These are phyloP conservation scores for Elsinoe perseae DNA, from an alignment of 2,329 filamentous ascomycete genomes.

Conservation along the genomic window DNA sequence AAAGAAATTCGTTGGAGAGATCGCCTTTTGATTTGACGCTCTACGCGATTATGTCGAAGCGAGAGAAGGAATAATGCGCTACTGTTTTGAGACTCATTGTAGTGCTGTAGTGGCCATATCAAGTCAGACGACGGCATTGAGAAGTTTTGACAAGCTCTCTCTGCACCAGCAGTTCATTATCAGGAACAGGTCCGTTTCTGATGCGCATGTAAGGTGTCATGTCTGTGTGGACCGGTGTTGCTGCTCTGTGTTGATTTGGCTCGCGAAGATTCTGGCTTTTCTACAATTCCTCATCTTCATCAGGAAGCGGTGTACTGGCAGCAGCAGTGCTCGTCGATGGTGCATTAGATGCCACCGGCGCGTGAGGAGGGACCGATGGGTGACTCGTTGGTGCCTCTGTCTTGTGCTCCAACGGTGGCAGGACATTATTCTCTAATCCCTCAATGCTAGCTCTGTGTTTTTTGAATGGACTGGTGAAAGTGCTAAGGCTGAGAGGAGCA, in stretches of 20 bases:
- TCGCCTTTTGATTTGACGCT: background rate
- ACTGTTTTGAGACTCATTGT: background rate
- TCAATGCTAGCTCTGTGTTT: conserved; percentile 60
- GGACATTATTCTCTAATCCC: conserved; percentile 25
- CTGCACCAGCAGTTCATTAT: too few species aligned
- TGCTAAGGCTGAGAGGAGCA: conserved; percentile 38
- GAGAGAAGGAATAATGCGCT: background rate
- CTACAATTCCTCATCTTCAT: conserved; percentile 19
- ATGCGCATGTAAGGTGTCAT: too few species aligned
- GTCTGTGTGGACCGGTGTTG: too few species aligned
- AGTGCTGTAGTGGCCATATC: background rate
- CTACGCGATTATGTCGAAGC: background rate
- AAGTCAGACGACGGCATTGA: background rate
- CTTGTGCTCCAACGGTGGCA: conserved; percentile 13
- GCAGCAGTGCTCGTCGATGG: conserved; percentile 13
- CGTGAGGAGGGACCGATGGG: background rate
- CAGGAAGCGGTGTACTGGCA: background rate
- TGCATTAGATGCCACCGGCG: background rate
- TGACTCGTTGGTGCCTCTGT: conserved; percentile 4
- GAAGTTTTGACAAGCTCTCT: background rate
- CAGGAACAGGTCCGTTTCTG: too few species aligned
- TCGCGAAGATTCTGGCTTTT: background rate
- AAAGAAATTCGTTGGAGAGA: conserved; percentile 4
- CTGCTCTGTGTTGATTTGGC: too few species aligned
- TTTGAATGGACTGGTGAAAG: conserved; percentile 65